Evolutionary conservation across 208 protist genomes (phyloP).

Genomic region (Hexamita inflata): DNA sequence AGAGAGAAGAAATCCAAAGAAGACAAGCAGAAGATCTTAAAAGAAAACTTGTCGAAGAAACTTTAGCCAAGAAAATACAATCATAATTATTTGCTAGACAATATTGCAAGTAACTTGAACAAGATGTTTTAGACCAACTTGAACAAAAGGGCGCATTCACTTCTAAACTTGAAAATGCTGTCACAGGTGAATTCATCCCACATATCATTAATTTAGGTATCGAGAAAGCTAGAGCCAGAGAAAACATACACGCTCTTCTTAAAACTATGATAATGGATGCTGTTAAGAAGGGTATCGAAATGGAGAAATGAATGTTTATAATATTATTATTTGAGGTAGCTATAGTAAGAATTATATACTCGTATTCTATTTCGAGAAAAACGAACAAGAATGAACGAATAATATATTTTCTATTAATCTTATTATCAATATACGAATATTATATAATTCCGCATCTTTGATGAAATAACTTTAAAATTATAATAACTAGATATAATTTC

Average conservation of each 20-base stretch:
- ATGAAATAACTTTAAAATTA: too few species aligned
- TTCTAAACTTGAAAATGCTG: neutral
- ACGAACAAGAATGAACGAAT: too few species aligned
- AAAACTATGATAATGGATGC: neutral
- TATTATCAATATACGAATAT: too few species aligned
- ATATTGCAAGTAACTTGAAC: neutral
- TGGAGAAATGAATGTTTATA: constrained; percentile 23
- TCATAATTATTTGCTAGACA: neutral
- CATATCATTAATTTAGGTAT: neutral
- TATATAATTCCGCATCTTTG: too few species aligned
- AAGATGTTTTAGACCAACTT: neutral
- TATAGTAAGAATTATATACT: too few species aligned
- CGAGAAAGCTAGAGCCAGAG: neutral
- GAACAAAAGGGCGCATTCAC: neutral
- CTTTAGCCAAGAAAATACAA: neutral
- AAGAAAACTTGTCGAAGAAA: neutral
- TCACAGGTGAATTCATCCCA: constrained; percentile 14
- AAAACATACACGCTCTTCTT: neutral
- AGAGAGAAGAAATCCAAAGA: constrained; percentile 6
- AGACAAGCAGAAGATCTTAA: neutral
- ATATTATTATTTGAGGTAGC: too few species aligned
- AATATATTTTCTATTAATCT: too few species aligned
- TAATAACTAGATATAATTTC: too few species aligned
- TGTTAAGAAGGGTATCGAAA: neutral
- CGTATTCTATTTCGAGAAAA: too few species aligned